Evolutionary conservation across 768 basidiomycete genomes (phyloP).

Genomic region (Tremella yokohamensis): DNA sequence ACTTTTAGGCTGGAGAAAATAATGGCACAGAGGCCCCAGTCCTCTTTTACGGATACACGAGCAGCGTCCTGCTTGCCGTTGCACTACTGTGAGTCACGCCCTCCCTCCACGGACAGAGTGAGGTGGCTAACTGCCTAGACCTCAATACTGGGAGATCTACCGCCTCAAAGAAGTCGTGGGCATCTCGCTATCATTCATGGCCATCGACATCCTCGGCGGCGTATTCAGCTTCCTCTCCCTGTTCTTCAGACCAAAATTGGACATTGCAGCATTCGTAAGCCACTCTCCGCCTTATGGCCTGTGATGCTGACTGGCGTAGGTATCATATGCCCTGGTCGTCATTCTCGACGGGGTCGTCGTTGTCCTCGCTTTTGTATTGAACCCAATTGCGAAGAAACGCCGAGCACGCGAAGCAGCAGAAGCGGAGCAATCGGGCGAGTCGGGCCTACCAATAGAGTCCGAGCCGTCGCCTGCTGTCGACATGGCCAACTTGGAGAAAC

Average conservation of each 20-base stretch:
- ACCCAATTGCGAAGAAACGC: constrained; percentile 55
- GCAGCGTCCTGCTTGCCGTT: constrained; percentile 60
- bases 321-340: constrained; percentile 62
- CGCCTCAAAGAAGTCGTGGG: constrained; percentile 58
- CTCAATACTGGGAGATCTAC: constrained; percentile 76
- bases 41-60: constrained; percentile 63
- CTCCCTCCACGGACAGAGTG: neutral
- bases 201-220: constrained; percentile 66
- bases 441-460: too few species aligned
- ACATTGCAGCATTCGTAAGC: constrained; percentile 61
- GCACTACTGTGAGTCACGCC: constrained; percentile 54
- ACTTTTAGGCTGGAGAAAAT: constrained; percentile 51
- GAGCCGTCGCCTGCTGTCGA: too few species aligned
- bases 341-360: constrained; percentile 64
- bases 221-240: constrained; percentile 68
- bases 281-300: neutral
- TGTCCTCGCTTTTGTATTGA: constrained; percentile 63
- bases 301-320: constrained; percentile 11
- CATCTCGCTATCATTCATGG: constrained; percentile 67
- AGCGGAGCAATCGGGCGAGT: neutral
- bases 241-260: constrained; percentile 63
- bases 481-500: too few species aligned
- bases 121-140: constrained; percentile 40
- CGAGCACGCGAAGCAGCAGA: constrained; percentile 17
- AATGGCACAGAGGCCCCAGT: constrained; percentile 53